Evolutionary conservation across 2,329 filamentous ascomycete genomes (phyloP).

Genomic region (Penicillium sp.): DNA sequence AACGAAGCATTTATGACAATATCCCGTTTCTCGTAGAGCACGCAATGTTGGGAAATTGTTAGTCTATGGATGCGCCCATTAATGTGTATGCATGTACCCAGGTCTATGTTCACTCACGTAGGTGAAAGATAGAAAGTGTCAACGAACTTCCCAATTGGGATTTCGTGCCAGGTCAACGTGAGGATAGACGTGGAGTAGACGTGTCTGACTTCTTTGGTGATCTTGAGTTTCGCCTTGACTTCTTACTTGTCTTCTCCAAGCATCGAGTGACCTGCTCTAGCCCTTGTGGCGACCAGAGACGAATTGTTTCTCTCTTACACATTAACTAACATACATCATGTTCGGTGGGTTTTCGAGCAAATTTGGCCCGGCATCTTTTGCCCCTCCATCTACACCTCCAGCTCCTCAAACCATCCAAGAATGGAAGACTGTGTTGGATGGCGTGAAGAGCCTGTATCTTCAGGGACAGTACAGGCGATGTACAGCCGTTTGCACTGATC

Average conservation of each 20-base stretch:
- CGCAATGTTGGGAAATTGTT: background rate
- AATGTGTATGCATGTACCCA: background rate
- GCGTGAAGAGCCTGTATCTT: slow-evolving; percentile 36
- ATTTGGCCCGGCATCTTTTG: slow-evolving; percentile 16
- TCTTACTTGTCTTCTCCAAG: background rate
- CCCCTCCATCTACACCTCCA: slow-evolving; percentile 14
- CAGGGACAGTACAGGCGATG: slow-evolving; percentile 42
- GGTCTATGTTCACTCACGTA: too few relatives aligned
- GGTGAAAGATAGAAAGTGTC: background rate
- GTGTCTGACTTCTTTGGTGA: background rate
- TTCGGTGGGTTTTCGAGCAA: slow-evolving; percentile 19
- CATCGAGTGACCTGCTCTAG: background rate
- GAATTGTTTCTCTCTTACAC: background rate
- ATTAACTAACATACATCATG: slow-evolving; percentile 2
- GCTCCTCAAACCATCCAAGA: slow-evolving; percentile 23
- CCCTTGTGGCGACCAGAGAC: background rate
- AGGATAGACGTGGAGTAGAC: background rate
- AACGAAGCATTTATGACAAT: background rate
- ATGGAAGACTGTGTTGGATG: slow-evolving; percentile 33
- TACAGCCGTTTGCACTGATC: slow-evolving; percentile 28
- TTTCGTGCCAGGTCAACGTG: background rate
- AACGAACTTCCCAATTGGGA: background rate
- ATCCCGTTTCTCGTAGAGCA: background rate
- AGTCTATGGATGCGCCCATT: background rate
- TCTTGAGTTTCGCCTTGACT: background rate